phyloP scores from a whole-genome alignment of 192 early-diverging fungal species.

The Podila horticola region DNA sequence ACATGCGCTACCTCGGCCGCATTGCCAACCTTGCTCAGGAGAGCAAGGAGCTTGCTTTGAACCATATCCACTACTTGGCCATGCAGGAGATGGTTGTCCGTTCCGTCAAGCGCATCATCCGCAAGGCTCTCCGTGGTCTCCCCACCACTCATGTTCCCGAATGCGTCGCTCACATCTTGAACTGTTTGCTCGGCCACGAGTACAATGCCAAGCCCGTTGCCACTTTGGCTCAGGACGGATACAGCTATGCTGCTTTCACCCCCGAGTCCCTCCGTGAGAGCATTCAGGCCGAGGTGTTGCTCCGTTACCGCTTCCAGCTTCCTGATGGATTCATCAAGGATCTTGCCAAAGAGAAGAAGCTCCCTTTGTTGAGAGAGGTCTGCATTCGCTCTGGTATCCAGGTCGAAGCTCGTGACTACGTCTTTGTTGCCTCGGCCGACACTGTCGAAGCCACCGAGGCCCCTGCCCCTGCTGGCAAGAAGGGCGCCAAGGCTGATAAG shows the following conservation, averaged over 20 bases:
- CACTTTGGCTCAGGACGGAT: slow-evolving; percentile 52
- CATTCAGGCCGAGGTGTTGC: slow-evolving; percentile 71
- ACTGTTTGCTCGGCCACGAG: slow-evolving; percentile 77
- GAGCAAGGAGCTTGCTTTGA: slow-evolving; percentile 61
- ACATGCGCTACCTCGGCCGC: slow-evolving; percentile 95
- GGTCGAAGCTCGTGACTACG: slow-evolving; percentile 81
- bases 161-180: slow-evolving; percentile 84
- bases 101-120: slow-evolving; percentile 85
- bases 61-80: slow-evolving; percentile 71
- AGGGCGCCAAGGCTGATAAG: slow-evolving; percentile 35
- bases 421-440: slow-evolving; percentile 58
- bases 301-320: slow-evolving; percentile 82
- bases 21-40: slow-evolving; percentile 74
- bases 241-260: slow-evolving; percentile 69
- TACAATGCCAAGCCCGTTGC: slow-evolving; percentile 66
- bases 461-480: slow-evolving; percentile 27
- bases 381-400: slow-evolving; percentile 90
- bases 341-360: slow-evolving; percentile 59
- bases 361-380: slow-evolving; percentile 83
- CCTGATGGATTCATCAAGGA: slow-evolving; percentile 60
- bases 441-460: slow-evolving; percentile 33
- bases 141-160: slow-evolving; percentile 69
- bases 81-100: slow-evolving; percentile 91
- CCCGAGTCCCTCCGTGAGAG: slow-evolving; percentile 64
- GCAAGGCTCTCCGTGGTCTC: slow-evolving; percentile 66